These are phyloP conservation scores for Saitozyma podzolica DNA, from an alignment of 768 basidiomycete species.

Conservation along the genomic window DNA sequence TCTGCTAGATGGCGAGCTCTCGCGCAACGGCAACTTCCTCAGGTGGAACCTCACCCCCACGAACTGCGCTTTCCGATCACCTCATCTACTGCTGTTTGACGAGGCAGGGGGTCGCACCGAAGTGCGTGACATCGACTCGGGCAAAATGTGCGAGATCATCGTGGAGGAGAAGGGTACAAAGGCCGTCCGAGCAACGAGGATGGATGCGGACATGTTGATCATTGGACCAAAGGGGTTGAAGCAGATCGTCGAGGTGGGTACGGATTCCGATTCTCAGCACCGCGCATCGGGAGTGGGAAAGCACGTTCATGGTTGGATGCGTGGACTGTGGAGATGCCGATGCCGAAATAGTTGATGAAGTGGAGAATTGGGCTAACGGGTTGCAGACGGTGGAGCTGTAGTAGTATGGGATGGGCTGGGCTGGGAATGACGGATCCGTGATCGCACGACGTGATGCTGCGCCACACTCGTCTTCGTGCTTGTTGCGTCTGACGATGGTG, in stretches of 20 bases:
- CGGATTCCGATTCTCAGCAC: too few relatives aligned
- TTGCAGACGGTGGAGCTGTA: too few relatives aligned
- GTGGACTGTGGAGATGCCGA: neutral
- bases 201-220: constrained; percentile 29
- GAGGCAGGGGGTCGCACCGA: constrained; percentile 31
- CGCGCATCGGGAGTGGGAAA: too few relatives aligned
- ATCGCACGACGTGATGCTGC: too few relatives aligned
- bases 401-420: too few relatives aligned
- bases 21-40: constrained; percentile 28
- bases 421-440: too few relatives aligned
- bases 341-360: neutral
- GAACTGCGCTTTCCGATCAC: constrained; percentile 30
- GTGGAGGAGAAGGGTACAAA: constrained; percentile 32
- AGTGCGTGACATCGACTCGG: constrained; percentile 33
- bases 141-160: constrained; percentile 40
- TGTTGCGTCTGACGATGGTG: too few relatives aligned
- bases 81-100: constrained; percentile 40
- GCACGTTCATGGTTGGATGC: neutral
- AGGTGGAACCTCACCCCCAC: constrained; percentile 44
- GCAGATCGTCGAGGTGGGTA: constrained; percentile 42
- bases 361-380: too few relatives aligned
- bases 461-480: too few relatives aligned
- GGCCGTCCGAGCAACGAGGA: constrained; percentile 16
- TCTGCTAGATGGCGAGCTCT: constrained; percentile 36
- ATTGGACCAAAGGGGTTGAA: constrained; percentile 26